Evolutionary conservation across 1,139 yeast genomes (phyloP), one percentile per base, ranked within the genome.

Genomic region (Yamadazyma spencermartinsiae): DNA sequence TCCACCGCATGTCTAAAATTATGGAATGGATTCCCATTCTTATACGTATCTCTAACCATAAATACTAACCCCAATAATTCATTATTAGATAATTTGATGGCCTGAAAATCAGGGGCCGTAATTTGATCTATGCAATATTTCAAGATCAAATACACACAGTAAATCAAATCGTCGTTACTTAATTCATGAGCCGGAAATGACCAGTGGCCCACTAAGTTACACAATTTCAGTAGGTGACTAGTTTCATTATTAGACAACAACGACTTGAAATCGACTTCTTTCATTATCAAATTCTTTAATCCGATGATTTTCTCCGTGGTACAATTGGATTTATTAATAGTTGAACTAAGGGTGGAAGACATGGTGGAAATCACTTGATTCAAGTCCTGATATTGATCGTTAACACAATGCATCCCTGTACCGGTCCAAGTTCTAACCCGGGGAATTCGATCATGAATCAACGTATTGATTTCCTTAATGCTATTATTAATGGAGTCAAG

Each of bases 1-100:
- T 92, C 98, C 12, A 88, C 86, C 0, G 96, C 97, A 63, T 92
- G 98, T 50, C 96, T 79, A 58, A 89, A 92, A 63, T 90, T 90
- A 65, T 92, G 98, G 67, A 90, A 92, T 6, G 92, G 88, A 56
- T 90, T 89, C 2, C 88, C 88, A 49, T 79, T 79, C 54, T 85
- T 82, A 59, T 92, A 92, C 33, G 86, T 77, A 52, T 86, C 86
- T 46, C 95, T 76, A 4, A 83, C 74, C 55, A 78, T 73, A 48
- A 79, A 76, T 20, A 85, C 64, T 47, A 86, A 72, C n/a, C 74
- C 74, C 35, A 80, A 58, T 18, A 85, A 61, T 42, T 71, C 72
- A 50, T 74, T 74, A 17, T 37, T 25, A 24, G 69, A 64, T 12
- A 65, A 39, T 2, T 56, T 46, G 20, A 59, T 41, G 55, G 55